Evolutionary conservation across 257 asterid genomes (phyloP), one percentile per base, ranked within the genome.

Genomic region (Scutellaria barbata): DNA sequence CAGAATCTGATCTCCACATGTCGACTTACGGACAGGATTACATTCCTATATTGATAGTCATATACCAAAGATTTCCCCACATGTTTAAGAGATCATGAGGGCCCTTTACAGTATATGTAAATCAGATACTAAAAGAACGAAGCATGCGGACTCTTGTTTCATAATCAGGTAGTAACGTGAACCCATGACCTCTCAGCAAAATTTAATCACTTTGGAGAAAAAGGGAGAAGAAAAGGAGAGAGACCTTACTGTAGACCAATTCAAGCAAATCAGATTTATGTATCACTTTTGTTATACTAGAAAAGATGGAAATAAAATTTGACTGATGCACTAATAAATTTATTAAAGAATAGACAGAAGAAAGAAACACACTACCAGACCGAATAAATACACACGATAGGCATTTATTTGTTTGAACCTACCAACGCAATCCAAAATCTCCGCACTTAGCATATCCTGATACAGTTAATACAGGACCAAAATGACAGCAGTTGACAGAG

Each of bases 321-420:
- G 52, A 48, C 63, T 5, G 39, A 14, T 33, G 66, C 59, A 64
- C 33, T 11, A 8, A 41, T 25, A 52, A 43, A 41, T 47, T 7
- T 35, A 22, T 22, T 14, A 30, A 5, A 10, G 39, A 43, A 65
- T n/a, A 54, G 40, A 41, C 5, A 47, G 22, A 47, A n/a, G 20
- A 41, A 22, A 61, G 54, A 66, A 41, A 63, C 8, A 63, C 52
- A 10, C 22, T n/a, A 18, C 41, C 40, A 54, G 73, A 43, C 46
- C 57, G 52, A 37, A 39, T 17, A 56, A 18, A 18, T 35, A 56
- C 9, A 18, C 67, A 66, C 10, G 14, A 37, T 41, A 56, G 41
- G 42, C 12, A 56, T 33, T 30, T 56, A 30, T n/a, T 56, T 25
- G 17, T 53, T 56, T 74, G 51, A 50, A 12, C 42, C 22, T 30